Percentiles rank a stretch among this genome's conserved stretches.
Conservation (phyloP, 2,329 filamentous ascomycete species). For the Cordyceps militaris region DNA sequence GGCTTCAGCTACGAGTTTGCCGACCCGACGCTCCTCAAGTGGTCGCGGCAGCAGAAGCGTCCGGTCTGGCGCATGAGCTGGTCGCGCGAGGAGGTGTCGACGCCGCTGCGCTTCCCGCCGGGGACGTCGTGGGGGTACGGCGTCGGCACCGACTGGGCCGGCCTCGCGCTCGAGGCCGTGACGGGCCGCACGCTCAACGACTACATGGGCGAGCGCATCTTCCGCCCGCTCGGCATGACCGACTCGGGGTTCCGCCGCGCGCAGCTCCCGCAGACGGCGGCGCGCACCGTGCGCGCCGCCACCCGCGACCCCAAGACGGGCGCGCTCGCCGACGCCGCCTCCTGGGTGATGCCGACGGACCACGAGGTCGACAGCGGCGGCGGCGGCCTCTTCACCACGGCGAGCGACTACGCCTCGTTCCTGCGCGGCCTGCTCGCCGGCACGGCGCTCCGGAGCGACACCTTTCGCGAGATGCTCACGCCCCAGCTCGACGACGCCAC, state of each 20-base stretch:
- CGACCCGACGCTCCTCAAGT: constrained; percentile 26
- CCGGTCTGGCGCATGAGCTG: constrained; percentile 19
- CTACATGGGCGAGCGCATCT: constrained; percentile 21
- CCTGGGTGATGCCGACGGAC: constrained; percentile 15
- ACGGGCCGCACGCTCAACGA: constrained; percentile 23
- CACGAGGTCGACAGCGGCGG: constrained; percentile 28
- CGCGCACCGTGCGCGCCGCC: constrained; percentile 10
- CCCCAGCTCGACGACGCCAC: constrained; percentile 28
- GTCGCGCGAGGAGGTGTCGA: constrained; percentile 25
- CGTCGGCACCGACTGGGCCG: constrained; percentile 32
- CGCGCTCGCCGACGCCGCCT: neutral
- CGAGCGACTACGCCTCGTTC: constrained; percentile 25
- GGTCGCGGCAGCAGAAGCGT: constrained; percentile 24
- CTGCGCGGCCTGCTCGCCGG: constrained; percentile 21
- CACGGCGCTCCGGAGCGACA: constrained; percentile 17
- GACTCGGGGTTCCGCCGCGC: constrained; percentile 20
- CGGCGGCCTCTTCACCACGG: constrained; percentile 27
- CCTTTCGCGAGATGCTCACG: constrained; percentile 22
- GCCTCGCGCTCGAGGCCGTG: constrained; percentile 29
- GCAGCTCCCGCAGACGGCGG: constrained; percentile 6
- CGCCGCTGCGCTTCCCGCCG: constrained; percentile 31
- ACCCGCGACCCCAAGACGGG: constrained; percentile 2
- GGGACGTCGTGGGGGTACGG: constrained; percentile 38
- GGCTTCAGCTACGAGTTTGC: constrained; percentile 32
- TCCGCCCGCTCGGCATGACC: constrained; percentile 21